These are phyloP conservation scores for Testicularia cyperi DNA, from an alignment of 1,284 basidiomycete species.

Conservation along the genomic window DNA sequence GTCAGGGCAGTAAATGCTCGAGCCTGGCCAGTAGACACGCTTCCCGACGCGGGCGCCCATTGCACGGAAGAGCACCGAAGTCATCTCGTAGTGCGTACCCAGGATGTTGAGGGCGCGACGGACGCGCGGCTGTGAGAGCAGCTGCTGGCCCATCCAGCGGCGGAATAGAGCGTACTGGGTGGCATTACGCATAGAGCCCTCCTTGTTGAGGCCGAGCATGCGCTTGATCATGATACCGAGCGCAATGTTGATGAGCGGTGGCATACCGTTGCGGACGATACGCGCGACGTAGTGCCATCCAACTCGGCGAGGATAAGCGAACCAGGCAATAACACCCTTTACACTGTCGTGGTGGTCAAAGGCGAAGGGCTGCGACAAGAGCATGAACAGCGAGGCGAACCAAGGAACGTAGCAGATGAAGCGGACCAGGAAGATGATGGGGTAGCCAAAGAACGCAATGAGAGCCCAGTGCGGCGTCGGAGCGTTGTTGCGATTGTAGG, in stretches of 20 bases:
- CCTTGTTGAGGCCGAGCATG: constrained; percentile 55
- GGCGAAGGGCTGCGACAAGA: constrained; percentile 56
- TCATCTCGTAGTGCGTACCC: constrained; percentile 60
- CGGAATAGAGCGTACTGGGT: constrained; percentile 58
- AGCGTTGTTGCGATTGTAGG: constrained; percentile 55
- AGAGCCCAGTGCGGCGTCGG: constrained; percentile 52
- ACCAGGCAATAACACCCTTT: constrained; percentile 59
- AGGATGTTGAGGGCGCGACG: constrained; percentile 54
- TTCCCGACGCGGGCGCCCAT: constrained; percentile 59
- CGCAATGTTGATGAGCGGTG: constrained; percentile 56
- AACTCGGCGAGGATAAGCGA: constrained; percentile 57
- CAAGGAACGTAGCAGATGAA: constrained; percentile 58
- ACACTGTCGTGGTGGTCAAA: constrained; percentile 58
- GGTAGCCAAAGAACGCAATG: constrained; percentile 52
- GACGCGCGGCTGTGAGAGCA: constrained; percentile 54
- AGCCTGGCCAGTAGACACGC: constrained; percentile 60
- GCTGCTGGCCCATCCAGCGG: constrained; percentile 55
- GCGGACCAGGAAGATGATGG: constrained; percentile 47
- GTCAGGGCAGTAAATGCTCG: constrained; percentile 59
- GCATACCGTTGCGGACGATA: constrained; percentile 56
- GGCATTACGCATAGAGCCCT: constrained; percentile 59
- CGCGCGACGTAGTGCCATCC: constrained; percentile 60
- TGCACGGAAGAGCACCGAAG: constrained; percentile 58
- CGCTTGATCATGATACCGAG: constrained; percentile 56
- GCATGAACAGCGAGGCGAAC: constrained; percentile 59